phyloP scores from a whole-genome alignment of 2,329 filamentous ascomycete genomes.

The Pezicula carpinea region DNA sequence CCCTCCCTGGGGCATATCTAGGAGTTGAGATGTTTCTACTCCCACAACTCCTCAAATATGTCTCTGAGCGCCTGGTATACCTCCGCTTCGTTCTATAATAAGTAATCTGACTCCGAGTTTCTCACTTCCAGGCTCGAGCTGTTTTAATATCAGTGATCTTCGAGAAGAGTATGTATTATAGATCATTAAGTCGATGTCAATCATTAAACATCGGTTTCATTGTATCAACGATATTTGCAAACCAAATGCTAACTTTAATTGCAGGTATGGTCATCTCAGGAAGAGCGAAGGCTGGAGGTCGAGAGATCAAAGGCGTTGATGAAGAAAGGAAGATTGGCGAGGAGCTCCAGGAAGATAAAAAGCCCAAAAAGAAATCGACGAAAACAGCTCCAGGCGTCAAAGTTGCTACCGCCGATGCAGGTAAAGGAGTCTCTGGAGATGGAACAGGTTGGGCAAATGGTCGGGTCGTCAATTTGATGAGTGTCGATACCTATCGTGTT shows the following conservation, averaged over 20 bases:
- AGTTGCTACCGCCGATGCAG: conserved; percentile 29
- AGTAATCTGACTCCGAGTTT: no score
- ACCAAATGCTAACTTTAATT: no score
- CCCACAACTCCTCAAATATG: no score
- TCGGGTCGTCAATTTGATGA: conserved; percentile 86
- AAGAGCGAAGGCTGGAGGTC: conserved; percentile 76
- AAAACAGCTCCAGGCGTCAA: conserved; percentile 34
- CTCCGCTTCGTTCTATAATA: no score
- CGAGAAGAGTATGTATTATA: conserved; percentile 51
- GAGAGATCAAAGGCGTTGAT: conserved; percentile 31
- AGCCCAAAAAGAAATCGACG: conserved; percentile 30
- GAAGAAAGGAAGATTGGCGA: conserved; percentile 38
- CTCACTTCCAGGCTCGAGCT: no score
- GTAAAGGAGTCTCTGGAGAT: conserved; percentile 54
- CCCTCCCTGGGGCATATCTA: no score
- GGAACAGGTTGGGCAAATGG: conserved; percentile 85
- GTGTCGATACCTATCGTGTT: conserved; percentile 85
- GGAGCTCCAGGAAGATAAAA: conserved; percentile 34
- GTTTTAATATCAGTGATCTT: conserved; percentile 81
- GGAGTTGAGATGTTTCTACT: no score
- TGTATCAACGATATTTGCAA: no score
- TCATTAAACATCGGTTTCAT: no score
- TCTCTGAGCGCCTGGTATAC: no score
- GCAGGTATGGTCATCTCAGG: conserved; percentile 74
- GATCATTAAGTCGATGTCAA: no score